Percentiles rank a stretch among this genome's conserved stretches.
Evolutionary conservation across 2,329 filamentous ascomycete genomes (phyloP).

Genomic region (Apiospora marii): DNA sequence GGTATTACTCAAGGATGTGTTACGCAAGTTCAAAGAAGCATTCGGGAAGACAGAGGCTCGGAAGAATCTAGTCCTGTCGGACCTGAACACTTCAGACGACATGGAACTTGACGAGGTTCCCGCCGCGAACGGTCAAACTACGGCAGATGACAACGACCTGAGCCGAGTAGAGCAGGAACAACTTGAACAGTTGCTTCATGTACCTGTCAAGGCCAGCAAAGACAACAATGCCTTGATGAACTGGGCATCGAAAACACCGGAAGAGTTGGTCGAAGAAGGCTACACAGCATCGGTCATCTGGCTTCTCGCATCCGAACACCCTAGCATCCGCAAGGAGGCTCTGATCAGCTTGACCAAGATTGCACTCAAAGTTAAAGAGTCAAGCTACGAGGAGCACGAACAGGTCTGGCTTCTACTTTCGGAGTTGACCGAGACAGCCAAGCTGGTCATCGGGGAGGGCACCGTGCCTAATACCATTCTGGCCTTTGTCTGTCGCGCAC

Average conservation of each 20-base stretch:
- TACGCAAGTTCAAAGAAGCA: conserved; percentile 49
- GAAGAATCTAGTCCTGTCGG: conserved; percentile 38
- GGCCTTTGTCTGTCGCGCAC: conserved; percentile 76
- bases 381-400: conserved; percentile 76
- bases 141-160: conserved; percentile 25
- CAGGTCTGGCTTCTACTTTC: conserved; percentile 82
- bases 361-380: conserved; percentile 69
- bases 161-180: conserved; percentile 48
- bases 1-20: conserved; percentile 52
- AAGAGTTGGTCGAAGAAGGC: conserved; percentile 81
- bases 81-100: conserved; percentile 26
- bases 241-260: conserved; percentile 80
- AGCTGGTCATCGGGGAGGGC: conserved; percentile 57
- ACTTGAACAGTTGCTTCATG: conserved; percentile 60
- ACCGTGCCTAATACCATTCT: conserved; percentile 77
- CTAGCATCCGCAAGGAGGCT: conserved; percentile 81
- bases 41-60: conserved; percentile 47
- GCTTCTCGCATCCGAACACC: conserved; percentile 78
- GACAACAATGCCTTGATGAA: conserved; percentile 65
- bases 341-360: conserved; percentile 73
- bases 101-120: neutral
- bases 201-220: conserved; percentile 53
- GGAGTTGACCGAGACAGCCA: conserved; percentile 80
- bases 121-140: neutral
- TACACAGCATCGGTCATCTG: conserved; percentile 74